Base-by-base conservation (phyloP, 1,139 yeast genomes). In the Petasospora fabianii region DNA sequence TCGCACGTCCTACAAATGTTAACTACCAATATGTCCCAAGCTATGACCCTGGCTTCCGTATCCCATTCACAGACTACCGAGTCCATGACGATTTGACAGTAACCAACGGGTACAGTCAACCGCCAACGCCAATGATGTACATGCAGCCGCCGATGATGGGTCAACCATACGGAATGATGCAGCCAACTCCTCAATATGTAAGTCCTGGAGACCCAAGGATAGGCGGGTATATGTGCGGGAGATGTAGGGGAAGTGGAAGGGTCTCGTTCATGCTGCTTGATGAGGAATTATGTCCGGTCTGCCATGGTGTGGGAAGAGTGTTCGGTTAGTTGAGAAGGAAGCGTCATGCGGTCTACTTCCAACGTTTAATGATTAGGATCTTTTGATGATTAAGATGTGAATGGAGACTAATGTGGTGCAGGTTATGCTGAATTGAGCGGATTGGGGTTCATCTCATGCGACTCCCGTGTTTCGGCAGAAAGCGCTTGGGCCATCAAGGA, bases 171-270 rank as follows among this genome's bases (percentile, higher is more conserved):
- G 26, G 26, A 10, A 10, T 20, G 12, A 24, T n/a, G n/a, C n/a
- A 10, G 7, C 13, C 27, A 10, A 13, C 13, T n/a, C 46, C 44
- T 7, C 37, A 43, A 21, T 30, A 38, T 4, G 84, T 84, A 1
- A 61, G 56, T 10, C 95, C 96, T 0, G 96, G 96, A 1, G 95
- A 87, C 50, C 95, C 95, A 0, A 60, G 90, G 18, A 64, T 86
- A 11, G 96, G 96, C 1, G 96, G 96, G 1, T 59, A 69, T 1
- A 53, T 82, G 6, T 88, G 97, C 62, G 90, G 90, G 0, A 62
- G 78, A 38, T 88, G 96, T 54, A 61, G 67, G 19, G 95, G 95
- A 0, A 53, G 81, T 21, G 95, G 95, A 0, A 63, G 92, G 45
- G 61, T 69, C 13, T 27, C 41, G 1, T 31, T 38, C 26, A 27